Conservation (phyloP, 148 eudicot genomes). For the Vaccinium darrowii region DNA sequence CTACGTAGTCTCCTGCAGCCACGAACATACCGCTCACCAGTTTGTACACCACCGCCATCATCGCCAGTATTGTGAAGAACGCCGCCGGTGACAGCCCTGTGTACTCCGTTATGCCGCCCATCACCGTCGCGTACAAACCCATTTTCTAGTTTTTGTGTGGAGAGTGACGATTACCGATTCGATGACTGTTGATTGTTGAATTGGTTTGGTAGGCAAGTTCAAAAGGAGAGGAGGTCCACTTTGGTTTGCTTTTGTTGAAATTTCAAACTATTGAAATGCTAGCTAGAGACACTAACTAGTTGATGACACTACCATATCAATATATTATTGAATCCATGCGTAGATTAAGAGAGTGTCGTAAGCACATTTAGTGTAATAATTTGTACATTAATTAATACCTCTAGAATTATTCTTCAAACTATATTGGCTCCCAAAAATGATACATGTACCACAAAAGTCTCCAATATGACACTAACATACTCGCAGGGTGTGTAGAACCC, state of each 20-base stretch:
- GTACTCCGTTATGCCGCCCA: constrained; percentile 39
- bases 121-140: constrained; percentile 26
- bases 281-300: too few relatives aligned
- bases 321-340: too few relatives aligned
- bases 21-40: constrained; percentile 69
- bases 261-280: too few relatives aligned
- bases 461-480: too few relatives aligned
- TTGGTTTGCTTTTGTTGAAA: neutral
- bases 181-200: neutral
- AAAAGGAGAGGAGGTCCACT: neutral
- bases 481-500: too few relatives aligned
- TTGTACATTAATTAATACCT: too few relatives aligned
- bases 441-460: too few relatives aligned
- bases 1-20: constrained; percentile 50
- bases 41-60: constrained; percentile 63
- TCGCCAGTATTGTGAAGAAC: constrained; percentile 49
- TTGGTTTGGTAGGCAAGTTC: neutral
- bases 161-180: neutral
- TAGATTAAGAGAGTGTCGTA: too few relatives aligned
- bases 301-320: too few relatives aligned
- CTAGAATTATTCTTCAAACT: too few relatives aligned
- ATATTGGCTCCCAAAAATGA: too few relatives aligned
- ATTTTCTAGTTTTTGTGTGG: neutral
- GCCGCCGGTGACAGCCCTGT: constrained; percentile 71
- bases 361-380: too few relatives aligned